These are phyloP conservation scores for Solanum chiquidenum DNA, from an alignment of 257 asterid genomes.

Conservation along the genomic window DNA sequence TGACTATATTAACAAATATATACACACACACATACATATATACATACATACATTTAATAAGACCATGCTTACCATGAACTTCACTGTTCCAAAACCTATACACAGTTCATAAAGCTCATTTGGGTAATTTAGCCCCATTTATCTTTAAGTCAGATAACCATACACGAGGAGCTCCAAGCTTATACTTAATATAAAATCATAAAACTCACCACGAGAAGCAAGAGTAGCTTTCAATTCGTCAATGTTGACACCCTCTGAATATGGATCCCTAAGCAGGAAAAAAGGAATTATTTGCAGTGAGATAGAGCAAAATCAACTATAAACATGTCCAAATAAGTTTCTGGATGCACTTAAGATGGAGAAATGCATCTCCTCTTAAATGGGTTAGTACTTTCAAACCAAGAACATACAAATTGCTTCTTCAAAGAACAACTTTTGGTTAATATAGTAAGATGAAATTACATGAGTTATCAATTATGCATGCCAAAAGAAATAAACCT, in stretches of 20 bases:
- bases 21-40: not conserved
- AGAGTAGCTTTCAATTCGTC: slow-evolving; percentile 66
- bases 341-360: not conserved
- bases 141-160: not conserved
- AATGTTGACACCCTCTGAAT: slow-evolving; percentile 40
- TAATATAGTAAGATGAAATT: not conserved
- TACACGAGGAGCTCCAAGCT: not conserved
- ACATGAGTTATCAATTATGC: not conserved
- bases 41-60: not conserved
- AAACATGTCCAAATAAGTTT: not conserved
- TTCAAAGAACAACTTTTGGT: not conserved
- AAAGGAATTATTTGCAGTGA: not conserved
- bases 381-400: not conserved
- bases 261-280: slow-evolving; percentile 58
- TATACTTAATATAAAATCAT: slow-evolving; percentile 3
- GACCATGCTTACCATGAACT: not conserved
- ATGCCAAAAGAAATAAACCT: not conserved
- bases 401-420: not conserved
- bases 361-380: not conserved
- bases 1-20: not conserved
- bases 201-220: slow-evolving; percentile 55
- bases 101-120: not conserved
- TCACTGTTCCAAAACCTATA: not conserved
- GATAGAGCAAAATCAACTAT: not conserved
- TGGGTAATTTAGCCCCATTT: not conserved